These are phyloP conservation scores for Botryosphaeria dothidea DNA, from an alignment of 2,329 filamentous ascomycete genomes.

Conservation along the genomic window DNA sequence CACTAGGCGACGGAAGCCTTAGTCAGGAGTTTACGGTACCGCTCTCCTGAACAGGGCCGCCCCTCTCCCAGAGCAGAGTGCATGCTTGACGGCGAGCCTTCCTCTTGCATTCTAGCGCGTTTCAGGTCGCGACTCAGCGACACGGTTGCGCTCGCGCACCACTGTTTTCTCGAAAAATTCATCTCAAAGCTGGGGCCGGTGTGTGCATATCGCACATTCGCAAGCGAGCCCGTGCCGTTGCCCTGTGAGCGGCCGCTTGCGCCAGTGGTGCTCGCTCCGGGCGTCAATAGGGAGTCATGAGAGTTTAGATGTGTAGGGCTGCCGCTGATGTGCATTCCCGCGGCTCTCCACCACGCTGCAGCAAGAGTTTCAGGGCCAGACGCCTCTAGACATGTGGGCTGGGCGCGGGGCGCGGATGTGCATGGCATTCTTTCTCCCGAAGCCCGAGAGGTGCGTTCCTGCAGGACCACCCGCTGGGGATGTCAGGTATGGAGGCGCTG, in stretches of 20 bases:
- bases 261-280: neutral
- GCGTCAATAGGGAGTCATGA: neutral
- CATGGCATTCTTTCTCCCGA: neutral
- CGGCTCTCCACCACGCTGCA: constrained; percentile 7
- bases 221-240: constrained; percentile 7
- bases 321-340: neutral
- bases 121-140: neutral
- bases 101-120: neutral
- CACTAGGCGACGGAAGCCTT: neutral
- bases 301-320: neutral
- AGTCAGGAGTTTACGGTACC: constrained; percentile 1
- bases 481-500: neutral
- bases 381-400: constrained; percentile 2
- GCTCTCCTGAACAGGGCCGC: neutral
- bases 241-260: neutral
- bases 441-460: constrained; percentile 3
- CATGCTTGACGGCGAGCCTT: neutral
- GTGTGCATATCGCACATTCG: neutral
- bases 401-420: neutral
- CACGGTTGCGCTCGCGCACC: neutral
- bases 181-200: neutral
- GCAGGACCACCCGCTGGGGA: neutral
- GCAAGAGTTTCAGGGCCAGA: neutral
- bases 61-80: neutral
- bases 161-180: constrained; percentile 11